Percentiles rank a stretch among this genome's conserved stretches.
phyloP scores from a whole-genome alignment of 352 stramenopile species.

The Peronospora farinosa region DNA sequence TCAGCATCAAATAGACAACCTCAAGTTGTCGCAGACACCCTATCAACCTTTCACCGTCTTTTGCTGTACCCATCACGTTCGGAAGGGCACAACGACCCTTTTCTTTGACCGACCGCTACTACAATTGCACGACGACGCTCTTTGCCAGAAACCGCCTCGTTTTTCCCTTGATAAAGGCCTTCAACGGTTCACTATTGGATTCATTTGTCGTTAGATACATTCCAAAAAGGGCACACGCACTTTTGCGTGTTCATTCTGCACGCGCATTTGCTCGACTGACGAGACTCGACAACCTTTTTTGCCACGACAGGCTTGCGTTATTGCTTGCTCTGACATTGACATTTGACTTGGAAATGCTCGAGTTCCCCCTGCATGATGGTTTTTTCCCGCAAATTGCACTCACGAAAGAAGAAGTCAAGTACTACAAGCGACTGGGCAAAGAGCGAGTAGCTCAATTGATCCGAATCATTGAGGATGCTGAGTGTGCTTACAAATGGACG shows the following conservation, averaged over 20 bases:
- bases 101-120: constrained; percentile 20
- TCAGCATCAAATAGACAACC: not conserved
- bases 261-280: too few relatives aligned
- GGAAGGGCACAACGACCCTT: not conserved
- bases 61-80: constrained; percentile 3
- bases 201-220: constrained; percentile 13
- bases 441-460: constrained; percentile 67
- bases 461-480: constrained; percentile 72
- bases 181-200: constrained; percentile 18
- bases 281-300: too few relatives aligned
- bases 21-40: constrained; percentile 17
- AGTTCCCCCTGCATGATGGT: constrained; percentile 66
- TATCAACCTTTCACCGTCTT: constrained; percentile 3
- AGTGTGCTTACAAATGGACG: constrained; percentile 72
- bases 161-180: not conserved
- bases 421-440: constrained; percentile 74
- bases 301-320: too few relatives aligned
- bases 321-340: too few relatives aligned
- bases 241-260: too few relatives aligned
- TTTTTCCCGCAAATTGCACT: constrained; percentile 82
- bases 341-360: constrained; percentile 29
- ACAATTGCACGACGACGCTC: constrained; percentile 26
- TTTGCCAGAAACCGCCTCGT: constrained; percentile 19
- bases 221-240: not conserved
- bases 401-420: constrained; percentile 55